phyloP scores from a whole-genome alignment of 306 rosid genomes.

The barrel medic (Medicago truncatula) region DNA sequence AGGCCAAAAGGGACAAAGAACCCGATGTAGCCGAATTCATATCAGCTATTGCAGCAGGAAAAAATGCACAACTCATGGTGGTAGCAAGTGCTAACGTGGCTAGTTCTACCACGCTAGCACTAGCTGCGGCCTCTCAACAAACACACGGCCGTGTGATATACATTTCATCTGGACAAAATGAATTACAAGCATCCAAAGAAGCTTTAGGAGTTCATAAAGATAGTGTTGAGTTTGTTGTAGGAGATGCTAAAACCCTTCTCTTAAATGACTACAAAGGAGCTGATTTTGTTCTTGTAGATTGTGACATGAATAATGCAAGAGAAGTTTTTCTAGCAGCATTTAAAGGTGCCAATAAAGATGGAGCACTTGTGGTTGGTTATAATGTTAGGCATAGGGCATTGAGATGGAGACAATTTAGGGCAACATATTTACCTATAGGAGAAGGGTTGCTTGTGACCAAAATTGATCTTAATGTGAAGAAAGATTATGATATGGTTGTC shows the following conservation, averaged over 20 bases:
- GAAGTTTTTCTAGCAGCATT: constrained; percentile 53
- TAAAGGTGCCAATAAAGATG: constrained; percentile 43
- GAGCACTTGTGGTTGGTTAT: constrained; percentile 54
- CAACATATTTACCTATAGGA: constrained; percentile 61
- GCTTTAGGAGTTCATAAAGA: constrained; percentile 44
- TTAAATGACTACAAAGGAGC: constrained; percentile 48
- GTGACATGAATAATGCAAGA: constrained; percentile 47
- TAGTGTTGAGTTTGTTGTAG: constrained; percentile 47
- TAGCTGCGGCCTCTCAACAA: constrained; percentile 57
- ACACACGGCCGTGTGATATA: constrained; percentile 57
- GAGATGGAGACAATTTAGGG: constrained; percentile 45
- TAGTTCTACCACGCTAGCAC: constrained; percentile 33
- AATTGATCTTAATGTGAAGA: constrained; percentile 12
- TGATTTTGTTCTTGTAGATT: constrained; percentile 66
- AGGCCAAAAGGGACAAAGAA: constrained; percentile 52
- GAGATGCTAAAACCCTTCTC: constrained; percentile 48
- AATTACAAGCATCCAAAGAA: constrained; percentile 28
- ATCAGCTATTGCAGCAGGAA: constrained; percentile 60
- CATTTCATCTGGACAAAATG: constrained; percentile 14
- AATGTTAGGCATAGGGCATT: constrained; percentile 52
- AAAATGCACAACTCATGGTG: constrained; percentile 53
- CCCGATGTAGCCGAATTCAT: constrained; percentile 59
- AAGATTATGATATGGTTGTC: neutral
- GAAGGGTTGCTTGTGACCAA: constrained; percentile 57
- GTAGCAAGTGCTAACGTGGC: constrained; percentile 34